Conservation (phyloP, 306 rosid species). For the Quercus aquifolioides region DNA sequence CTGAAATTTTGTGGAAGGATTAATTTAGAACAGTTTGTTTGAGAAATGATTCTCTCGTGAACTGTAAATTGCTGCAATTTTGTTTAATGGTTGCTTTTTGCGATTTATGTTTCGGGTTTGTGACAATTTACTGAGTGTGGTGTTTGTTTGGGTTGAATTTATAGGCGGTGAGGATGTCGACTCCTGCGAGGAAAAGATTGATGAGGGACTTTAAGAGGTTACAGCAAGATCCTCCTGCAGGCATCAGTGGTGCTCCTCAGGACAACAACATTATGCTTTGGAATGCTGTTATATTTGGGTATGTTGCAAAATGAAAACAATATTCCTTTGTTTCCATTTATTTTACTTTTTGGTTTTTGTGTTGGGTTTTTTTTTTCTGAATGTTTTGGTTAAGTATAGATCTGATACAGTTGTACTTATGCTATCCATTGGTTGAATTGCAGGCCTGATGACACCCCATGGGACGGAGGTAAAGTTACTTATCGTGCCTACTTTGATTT, state of each 20-base stretch:
- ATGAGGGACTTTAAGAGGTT: conserved; percentile 95
- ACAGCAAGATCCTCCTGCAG: conserved; percentile 95
- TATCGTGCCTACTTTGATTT: conserved; percentile 13
- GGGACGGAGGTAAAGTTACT: conserved; percentile 90
- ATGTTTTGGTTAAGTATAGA: conserved; percentile 10
- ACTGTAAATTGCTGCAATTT: not conserved
- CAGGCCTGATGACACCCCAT: conserved; percentile 97
- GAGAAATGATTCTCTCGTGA: not conserved
- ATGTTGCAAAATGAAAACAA: conserved; percentile 11
- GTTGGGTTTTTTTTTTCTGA: conserved; percentile 5
- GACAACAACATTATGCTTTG: conserved; percentile 94
- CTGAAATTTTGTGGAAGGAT: not conserved
- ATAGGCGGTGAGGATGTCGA: conserved; percentile 84
- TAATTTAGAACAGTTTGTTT: not conserved
- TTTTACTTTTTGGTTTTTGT: not conserved
- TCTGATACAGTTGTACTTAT: conserved; percentile 14
- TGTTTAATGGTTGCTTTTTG: not conserved
- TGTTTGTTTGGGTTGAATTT: conserved; percentile 12
- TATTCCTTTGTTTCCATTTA: not conserved
- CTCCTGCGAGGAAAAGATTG: conserved; percentile 89
- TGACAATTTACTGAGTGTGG: conserved; percentile 1
- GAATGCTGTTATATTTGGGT: conserved; percentile 99
- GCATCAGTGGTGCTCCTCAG: conserved; percentile 95
- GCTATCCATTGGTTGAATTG: conserved; percentile 24
- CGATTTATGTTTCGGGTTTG: not conserved